A percentile compares a stretch with the other conserved stretches of the same genome.
These are phyloP conservation scores for Nicotiana sylvestris DNA, from an alignment of 257 asterid species.

Conservation along the genomic window DNA sequence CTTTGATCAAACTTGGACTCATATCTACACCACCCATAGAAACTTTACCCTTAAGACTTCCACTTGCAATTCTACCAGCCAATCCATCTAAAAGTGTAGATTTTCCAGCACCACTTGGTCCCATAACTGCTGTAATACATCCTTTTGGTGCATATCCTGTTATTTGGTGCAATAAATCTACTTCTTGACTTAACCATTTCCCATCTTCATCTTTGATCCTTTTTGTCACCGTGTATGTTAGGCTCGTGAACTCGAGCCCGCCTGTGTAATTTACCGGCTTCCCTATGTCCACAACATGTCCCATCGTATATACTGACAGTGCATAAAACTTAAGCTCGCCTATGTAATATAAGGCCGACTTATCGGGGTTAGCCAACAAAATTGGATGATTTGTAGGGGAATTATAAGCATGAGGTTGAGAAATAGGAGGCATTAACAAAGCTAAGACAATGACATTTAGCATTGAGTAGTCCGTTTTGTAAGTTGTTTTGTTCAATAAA, in stretches of 20 bases:
- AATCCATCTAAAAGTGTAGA: conserved; percentile 72
- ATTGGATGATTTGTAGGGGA: conserved; percentile 20
- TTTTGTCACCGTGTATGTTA: conserved; percentile 55
- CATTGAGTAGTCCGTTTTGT: conserved; percentile 50
- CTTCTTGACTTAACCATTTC: conserved; percentile 58
- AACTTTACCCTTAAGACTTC: conserved; percentile 63
- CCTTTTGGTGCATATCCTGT: conserved; percentile 85
- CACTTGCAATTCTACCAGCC: conserved; percentile 80
- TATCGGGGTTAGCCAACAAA: conserved; percentile 12
- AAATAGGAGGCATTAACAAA: conserved; percentile 46
- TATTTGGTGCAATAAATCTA: conserved; percentile 52
- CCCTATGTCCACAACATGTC: conserved; percentile 39
- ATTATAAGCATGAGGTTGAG: conserved; percentile 18
- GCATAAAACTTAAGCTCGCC: not conserved
- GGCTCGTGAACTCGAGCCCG: conserved; percentile 53
- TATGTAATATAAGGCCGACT: not conserved
- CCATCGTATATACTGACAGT: conserved; percentile 18
- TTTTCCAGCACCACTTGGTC: conserved; percentile 91
- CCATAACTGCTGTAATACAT: conserved; percentile 80
- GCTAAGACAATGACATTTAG: conserved; percentile 18
- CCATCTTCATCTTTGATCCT: conserved; percentile 45
- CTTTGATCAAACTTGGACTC: conserved; percentile 52
- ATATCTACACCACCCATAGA: conserved; percentile 56
- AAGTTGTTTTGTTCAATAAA: conserved; percentile 24
- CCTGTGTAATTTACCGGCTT: conserved; percentile 45